A percentile compares a stretch with the other conserved stretches of the same genome.
These are phyloP conservation scores for Hypomyces perniciosus DNA, from an alignment of 2,329 filamentous ascomycete genomes.

Conservation along the genomic window DNA sequence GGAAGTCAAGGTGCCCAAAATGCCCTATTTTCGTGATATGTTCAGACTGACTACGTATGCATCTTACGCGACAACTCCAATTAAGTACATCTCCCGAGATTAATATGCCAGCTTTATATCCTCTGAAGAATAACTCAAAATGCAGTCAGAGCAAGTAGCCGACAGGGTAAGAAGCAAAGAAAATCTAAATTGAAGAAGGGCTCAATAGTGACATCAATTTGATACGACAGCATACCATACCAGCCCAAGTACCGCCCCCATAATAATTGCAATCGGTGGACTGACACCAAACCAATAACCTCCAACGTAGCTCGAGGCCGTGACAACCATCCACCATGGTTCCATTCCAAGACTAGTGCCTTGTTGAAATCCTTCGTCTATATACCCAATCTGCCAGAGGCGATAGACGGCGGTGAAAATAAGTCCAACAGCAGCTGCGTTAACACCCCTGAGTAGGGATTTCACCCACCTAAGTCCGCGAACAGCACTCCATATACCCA, in stretches of 20 bases:
- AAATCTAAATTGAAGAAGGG: too few species aligned
- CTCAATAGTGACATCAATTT: too few species aligned
- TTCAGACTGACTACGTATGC: too few species aligned
- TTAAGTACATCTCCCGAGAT: too few species aligned
- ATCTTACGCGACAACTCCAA: too few species aligned
- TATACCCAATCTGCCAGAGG: constrained; percentile 55
- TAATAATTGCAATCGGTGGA: constrained; percentile 27
- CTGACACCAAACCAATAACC: constrained; percentile 27
- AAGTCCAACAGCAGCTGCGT: constrained; percentile 54
- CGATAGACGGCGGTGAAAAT: constrained; percentile 61
- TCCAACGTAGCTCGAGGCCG: constrained; percentile 35
- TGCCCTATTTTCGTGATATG: too few species aligned
- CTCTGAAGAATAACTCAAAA: too few species aligned
- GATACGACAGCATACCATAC: constrained; percentile 25
- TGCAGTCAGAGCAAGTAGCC: too few species aligned
- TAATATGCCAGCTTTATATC: too few species aligned
- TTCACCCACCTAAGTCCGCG: constrained; percentile 41
- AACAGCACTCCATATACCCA: constrained; percentile 50
- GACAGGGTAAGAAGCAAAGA: too few species aligned
- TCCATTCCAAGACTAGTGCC: constrained; percentile 51
- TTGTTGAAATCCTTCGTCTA: constrained; percentile 41
- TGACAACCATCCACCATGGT: constrained; percentile 59
- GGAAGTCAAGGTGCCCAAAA: too few species aligned
- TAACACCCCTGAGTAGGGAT: constrained; percentile 48
- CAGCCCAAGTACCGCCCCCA: constrained; percentile 30